Evolutionary conservation across 1,284 basidiomycete species (phyloP).

Genomic region (Rhodotorula sp.): DNA sequence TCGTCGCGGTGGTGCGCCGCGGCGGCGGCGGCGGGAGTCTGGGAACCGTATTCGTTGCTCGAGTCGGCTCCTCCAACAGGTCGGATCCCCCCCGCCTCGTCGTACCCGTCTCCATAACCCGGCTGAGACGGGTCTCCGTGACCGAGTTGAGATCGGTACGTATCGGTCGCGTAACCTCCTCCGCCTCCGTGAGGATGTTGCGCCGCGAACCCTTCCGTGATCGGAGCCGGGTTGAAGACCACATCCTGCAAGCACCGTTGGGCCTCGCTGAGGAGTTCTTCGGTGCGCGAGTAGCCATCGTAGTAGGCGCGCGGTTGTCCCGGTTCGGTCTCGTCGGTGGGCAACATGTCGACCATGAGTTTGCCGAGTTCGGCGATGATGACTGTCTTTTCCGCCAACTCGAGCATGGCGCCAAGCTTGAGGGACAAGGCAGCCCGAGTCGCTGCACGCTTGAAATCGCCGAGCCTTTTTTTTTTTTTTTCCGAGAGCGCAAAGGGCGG

Average conservation of each 20-base stretch:
- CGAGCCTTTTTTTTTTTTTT: slow-evolving; percentile 26
- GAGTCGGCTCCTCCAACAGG: not conserved
- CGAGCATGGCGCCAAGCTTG: slow-evolving; percentile 45
- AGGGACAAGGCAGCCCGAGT: slow-evolving; percentile 30
- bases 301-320: slow-evolving; percentile 41
- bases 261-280: slow-evolving; percentile 43
- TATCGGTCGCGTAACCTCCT: not conserved
- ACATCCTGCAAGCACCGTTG: slow-evolving; percentile 44
- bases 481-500: not conserved
- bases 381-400: slow-evolving; percentile 45
- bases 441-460: slow-evolving; percentile 36
- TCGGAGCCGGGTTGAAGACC: slow-evolving; percentile 41
- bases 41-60: slow-evolving; percentile 3
- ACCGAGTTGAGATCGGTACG: not conserved
- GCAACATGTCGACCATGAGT: slow-evolving; percentile 45
- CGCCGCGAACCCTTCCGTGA: slow-evolving; percentile 11
- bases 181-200: slow-evolving; percentile 6
- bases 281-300: slow-evolving; percentile 40
- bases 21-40: not conserved
- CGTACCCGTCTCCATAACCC: not conserved
- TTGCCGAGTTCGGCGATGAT: slow-evolving; percentile 46
- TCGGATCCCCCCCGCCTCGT: slow-evolving; percentile 1
- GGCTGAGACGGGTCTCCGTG: not conserved
- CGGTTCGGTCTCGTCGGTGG: slow-evolving; percentile 41
- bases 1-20: not conserved